Percentiles rank a stretch among this genome's conserved stretches.
Evolutionary conservation across 106 monocot genomes (phyloP).

Genomic region (Narthecium ossifragum): DNA sequence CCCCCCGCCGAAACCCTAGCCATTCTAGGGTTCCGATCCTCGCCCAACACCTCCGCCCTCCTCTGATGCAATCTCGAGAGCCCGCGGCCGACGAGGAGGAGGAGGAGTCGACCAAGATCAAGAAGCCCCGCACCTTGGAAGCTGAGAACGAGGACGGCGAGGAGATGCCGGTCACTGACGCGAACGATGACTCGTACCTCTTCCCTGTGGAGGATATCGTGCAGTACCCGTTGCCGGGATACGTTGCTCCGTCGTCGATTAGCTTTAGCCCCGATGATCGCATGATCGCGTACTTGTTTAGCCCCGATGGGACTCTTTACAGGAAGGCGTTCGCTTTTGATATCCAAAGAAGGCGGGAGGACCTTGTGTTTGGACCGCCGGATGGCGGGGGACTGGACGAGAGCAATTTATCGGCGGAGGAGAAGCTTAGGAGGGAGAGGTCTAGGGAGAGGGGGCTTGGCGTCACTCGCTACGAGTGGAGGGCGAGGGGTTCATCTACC

Average conservation of each 20-base stretch:
- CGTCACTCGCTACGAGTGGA: slow-evolving; percentile 86
- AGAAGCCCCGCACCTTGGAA: slow-evolving; percentile 17
- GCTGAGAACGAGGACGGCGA: too few relatives aligned
- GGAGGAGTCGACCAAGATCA: background rate
- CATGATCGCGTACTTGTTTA: slow-evolving; percentile 57
- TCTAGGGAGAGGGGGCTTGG: slow-evolving; percentile 86
- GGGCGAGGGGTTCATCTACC: slow-evolving; percentile 7
- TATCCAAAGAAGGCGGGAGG: slow-evolving; percentile 30
- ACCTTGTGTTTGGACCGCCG: slow-evolving; percentile 70
- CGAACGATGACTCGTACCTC: slow-evolving; percentile 26
- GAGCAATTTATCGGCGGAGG: slow-evolving; percentile 79
- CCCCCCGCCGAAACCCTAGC: too few relatives aligned
- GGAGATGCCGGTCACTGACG: slow-evolving; percentile 36
- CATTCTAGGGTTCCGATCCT: background rate
- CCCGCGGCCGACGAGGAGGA: background rate
- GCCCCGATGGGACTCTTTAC: slow-evolving; percentile 69
- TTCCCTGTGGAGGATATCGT: slow-evolving; percentile 77
- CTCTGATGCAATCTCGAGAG: background rate
- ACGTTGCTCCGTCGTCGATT: slow-evolving; percentile 58
- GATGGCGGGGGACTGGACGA: slow-evolving; percentile 87
- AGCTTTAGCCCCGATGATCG: slow-evolving; percentile 93
- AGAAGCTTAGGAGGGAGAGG: slow-evolving; percentile 85
- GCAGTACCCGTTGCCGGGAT: slow-evolving; percentile 78
- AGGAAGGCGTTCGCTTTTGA: slow-evolving; percentile 75
- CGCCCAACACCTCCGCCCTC: background rate